Percentiles rank a stretch among this genome's conserved stretches.
Conservation (phyloP, 768 basidiomycete genomes). For the Hemileccinum impolitum region DNA sequence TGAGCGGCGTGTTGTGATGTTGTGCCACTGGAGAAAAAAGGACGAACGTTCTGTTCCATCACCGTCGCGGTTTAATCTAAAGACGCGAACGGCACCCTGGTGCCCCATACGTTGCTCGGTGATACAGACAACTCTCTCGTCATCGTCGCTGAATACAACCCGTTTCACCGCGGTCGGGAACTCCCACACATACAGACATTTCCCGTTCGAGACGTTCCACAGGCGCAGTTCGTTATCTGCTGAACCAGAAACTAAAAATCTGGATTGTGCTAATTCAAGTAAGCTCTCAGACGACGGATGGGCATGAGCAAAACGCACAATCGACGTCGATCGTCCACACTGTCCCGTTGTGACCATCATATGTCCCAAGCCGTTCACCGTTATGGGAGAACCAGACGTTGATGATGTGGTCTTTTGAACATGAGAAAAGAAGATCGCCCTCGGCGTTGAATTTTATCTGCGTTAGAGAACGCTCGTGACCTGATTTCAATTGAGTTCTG, state of each 20-base stretch:
- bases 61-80: constrained; percentile 77
- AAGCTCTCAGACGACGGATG: background rate
- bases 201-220: constrained; percentile 87
- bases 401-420: constrained; percentile 92
- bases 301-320: constrained; percentile 51
- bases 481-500: constrained; percentile 39
- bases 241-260: constrained; percentile 84
- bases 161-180: constrained; percentile 98
- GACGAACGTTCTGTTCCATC: constrained; percentile 80
- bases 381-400: constrained; percentile 98
- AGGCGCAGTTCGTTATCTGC: constrained; percentile 92
- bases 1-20: background rate
- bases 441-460: constrained; percentile 98
- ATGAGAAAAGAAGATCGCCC: constrained; percentile 93
- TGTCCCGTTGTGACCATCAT: constrained; percentile 91
- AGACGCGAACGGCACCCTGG: constrained; percentile 89
- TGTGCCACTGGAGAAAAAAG: background rate
- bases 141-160: constrained; percentile 87
- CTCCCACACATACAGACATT: constrained; percentile 94
- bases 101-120: constrained; percentile 97
- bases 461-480: constrained; percentile 95
- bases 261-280: constrained; percentile 61
- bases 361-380: constrained; percentile 95
- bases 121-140: constrained; percentile 81
- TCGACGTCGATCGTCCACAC: constrained; percentile 98